Conservation (phyloP, 768 basidiomycete species). For the Cyclocybe aegerita region DNA sequence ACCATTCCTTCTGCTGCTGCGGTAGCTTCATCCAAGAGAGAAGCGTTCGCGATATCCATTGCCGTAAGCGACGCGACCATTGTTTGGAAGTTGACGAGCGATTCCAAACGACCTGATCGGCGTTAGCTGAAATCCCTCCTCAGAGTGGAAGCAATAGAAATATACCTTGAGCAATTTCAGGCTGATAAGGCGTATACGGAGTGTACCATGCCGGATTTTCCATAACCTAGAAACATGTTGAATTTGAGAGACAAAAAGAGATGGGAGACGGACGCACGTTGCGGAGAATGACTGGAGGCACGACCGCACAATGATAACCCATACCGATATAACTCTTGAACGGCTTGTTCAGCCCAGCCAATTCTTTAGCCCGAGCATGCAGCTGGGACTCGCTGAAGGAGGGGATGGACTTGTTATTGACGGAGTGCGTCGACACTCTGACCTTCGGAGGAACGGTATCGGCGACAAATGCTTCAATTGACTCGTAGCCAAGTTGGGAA, state of each 20-base stretch:
- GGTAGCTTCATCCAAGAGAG: slow-evolving; percentile 91
- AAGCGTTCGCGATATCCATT: slow-evolving; percentile 96
- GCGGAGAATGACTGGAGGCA: slow-evolving; percentile 92
- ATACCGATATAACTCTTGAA: slow-evolving; percentile 97
- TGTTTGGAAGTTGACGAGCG: slow-evolving; percentile 94
- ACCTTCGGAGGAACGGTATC: slow-evolving; percentile 83
- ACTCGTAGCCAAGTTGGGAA: slow-evolving; percentile 73
- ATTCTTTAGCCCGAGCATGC: slow-evolving; percentile 64
- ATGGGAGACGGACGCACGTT: slow-evolving; percentile 50
- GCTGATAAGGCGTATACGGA: slow-evolving; percentile 93
- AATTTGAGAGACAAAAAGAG: slow-evolving; percentile 17
- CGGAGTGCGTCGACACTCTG: slow-evolving; percentile 57
- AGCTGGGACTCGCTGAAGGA: slow-evolving; percentile 88
- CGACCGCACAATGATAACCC: slow-evolving; percentile 95
- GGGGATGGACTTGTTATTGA: slow-evolving; percentile 70
- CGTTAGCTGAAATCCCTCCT: slow-evolving; percentile 7
- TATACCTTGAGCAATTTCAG: slow-evolving; percentile 96
- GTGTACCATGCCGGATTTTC: slow-evolving; percentile 99
- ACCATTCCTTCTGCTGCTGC: slow-evolving; percentile 97
- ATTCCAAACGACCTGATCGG: slow-evolving; percentile 84
- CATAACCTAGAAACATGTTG: slow-evolving; percentile 52
- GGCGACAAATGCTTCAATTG: slow-evolving; percentile 85
- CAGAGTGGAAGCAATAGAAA: background rate
- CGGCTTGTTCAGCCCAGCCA: slow-evolving; percentile 77
- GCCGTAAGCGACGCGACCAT: slow-evolving; percentile 93